Evolutionary conservation across 495 filamentous ascomycete species (phyloP), one percentile per base, ranked within the genome.

Genomic region (Neurospora tetrasperma): DNA sequence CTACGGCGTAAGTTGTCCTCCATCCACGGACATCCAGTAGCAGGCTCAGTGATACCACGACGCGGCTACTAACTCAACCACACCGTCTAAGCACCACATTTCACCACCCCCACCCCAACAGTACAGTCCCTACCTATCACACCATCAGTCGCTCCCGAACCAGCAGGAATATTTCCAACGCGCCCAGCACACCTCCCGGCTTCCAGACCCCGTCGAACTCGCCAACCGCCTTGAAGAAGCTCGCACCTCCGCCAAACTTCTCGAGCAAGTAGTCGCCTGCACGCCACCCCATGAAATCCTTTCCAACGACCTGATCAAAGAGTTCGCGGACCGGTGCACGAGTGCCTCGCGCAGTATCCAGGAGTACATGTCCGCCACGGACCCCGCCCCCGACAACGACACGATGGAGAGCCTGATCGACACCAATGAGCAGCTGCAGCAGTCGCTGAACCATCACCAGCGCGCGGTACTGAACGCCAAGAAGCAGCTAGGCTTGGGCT

Each of bases 361-460:
- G 74, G 84, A 83, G 27, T 98, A 97, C 82, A 97, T 98, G 82
- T 83, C 90, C 43, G 86, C 89, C 66, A 89, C 91, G 20, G 87
- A 91, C 75, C 95, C 95, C 0, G 76, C 88, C 1, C 94, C 94
- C 4, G 96, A 99, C 78, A 94, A 95, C 78, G 80, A 97, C 76
- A 98, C 96, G 2, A 89, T 99, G 81, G 88, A 94, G 73, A 94
- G 90, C 23, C 82, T 99, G 68, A 97, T 99, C 79, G 94, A 98
- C 81, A 95, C 94, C 44, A 97, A 96, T 78, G 96, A 98, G 77
- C 90, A 93, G 78, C 84, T 99, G 23, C 89, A 90, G 35, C 87
- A 91, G 20, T 89, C 94, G 0, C 82, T 94, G 9, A 94, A 88
- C 71, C 89, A 92, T 71, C 91, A 98, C 82, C 92, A 94, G 77